Evolutionary conservation across 805 yeast species (phyloP).

Genomic region (Wickerhamiella azymoides): DNA sequence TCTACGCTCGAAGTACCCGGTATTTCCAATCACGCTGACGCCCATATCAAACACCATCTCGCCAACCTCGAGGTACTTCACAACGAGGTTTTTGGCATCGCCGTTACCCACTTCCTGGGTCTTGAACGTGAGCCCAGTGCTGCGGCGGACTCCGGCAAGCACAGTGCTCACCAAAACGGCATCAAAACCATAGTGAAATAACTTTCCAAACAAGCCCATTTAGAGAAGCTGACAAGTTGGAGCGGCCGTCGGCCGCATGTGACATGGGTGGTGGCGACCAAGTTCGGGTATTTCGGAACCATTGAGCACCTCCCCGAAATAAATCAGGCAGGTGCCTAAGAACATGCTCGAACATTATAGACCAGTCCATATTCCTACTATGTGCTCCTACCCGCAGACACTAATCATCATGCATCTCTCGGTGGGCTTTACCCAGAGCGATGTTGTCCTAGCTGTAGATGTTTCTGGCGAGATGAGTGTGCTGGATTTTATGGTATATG

Average conservation of each 20-base stretch:
- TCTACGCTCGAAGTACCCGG: slow-evolving; percentile 49
- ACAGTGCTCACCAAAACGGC: slow-evolving; percentile 65
- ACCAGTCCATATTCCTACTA: no score
- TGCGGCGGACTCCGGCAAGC: slow-evolving; percentile 72
- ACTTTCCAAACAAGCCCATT: slow-evolving; percentile 36
- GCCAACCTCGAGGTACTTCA: slow-evolving; percentile 68
- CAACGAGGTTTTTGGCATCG: slow-evolving; percentile 31
- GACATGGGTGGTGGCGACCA: no score
- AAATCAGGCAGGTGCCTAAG: no score
- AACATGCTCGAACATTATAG: no score
- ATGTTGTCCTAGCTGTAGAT: slow-evolving; percentile 41
- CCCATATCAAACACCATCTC: slow-evolving; percentile 66
- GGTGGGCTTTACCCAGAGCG: slow-evolving; percentile 37
- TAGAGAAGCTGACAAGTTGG: slow-evolving; percentile 13
- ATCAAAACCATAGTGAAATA: slow-evolving; percentile 64
- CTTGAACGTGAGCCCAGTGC: slow-evolving; percentile 59
- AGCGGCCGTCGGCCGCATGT: no score
- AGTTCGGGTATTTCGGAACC: no score
- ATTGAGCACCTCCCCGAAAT: no score
- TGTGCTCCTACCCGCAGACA: no score
- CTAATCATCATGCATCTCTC: slow-evolving; percentile 34
- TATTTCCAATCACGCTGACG: slow-evolving; percentile 53
- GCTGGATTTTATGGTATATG: slow-evolving; percentile 55
- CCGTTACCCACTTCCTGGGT: slow-evolving; percentile 36
- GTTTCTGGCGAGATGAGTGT: slow-evolving; percentile 50